A percentile compares a stretch with the other conserved stretches of the same genome.
These are phyloP conservation scores for Cladophialophora chaetospira DNA, from an alignment of 2,329 filamentous ascomycete genomes.

Conservation along the genomic window DNA sequence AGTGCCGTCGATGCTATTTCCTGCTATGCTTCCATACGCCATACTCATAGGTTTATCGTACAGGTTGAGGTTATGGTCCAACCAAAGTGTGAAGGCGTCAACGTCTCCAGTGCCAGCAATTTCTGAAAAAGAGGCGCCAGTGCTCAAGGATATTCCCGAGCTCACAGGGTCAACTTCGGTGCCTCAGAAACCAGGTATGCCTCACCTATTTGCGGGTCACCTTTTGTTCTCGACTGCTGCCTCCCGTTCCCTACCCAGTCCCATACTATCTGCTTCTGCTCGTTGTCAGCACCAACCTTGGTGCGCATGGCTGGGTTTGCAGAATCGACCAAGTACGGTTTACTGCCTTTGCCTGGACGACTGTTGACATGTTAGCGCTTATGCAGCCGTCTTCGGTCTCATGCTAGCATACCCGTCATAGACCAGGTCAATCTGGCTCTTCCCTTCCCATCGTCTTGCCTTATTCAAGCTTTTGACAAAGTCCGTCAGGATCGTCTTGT, in stretches of 20 bases:
- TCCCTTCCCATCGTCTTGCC: too few relatives aligned
- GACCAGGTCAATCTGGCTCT: too few relatives aligned
- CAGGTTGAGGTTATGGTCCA: too few relatives aligned
- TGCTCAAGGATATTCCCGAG: neutral
- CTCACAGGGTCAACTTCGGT: neutral
- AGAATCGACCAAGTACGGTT: neutral
- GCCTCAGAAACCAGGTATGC: neutral
- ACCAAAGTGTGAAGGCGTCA: too few relatives aligned
- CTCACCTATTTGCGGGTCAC: neutral
- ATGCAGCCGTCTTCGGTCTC: too few relatives aligned
- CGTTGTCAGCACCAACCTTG: neutral
- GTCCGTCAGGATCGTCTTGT: neutral
- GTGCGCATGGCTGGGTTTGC: neutral
- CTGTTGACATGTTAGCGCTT: too few relatives aligned
- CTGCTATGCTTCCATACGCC: too few relatives aligned
- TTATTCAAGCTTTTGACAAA: too few relatives aligned
- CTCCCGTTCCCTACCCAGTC: neutral
- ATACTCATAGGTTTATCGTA: too few relatives aligned
- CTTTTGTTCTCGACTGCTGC: neutral
- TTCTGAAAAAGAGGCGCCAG: neutral
- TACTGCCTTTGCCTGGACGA: neutral
- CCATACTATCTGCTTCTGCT: slow-evolving; percentile 2
- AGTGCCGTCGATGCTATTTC: too few relatives aligned
- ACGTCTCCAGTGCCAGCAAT: neutral
- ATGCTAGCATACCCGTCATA: too few relatives aligned